Evolutionary conservation across 2,329 filamentous ascomycete species (phyloP).

Genomic region (Paracoccidioides brasiliensis): DNA sequence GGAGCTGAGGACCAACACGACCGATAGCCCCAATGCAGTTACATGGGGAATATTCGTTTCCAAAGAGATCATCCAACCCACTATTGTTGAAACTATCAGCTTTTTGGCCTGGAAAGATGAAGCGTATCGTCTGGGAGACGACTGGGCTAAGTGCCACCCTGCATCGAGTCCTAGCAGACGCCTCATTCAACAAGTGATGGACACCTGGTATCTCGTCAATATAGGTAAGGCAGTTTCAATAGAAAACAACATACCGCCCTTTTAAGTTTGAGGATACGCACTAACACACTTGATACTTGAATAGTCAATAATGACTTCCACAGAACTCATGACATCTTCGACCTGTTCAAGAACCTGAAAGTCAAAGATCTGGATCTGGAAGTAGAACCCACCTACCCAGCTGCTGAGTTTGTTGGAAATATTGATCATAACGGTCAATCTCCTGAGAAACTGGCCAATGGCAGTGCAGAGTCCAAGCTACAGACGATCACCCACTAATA

Average conservation of each 20-base stretch:
- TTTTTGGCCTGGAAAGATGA: conserved; percentile 99
- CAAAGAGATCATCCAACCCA: conserved; percentile 98
- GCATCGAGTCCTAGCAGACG: conserved; percentile 61
- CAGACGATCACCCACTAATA: background rate
- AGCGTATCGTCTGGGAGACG: conserved; percentile 78
- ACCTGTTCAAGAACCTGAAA: conserved; percentile 63
- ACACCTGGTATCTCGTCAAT: conserved; percentile 86
- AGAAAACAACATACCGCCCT: background rate
- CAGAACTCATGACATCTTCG: conserved; percentile 65
- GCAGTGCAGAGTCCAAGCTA: background rate
- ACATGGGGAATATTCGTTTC: conserved; percentile 99
- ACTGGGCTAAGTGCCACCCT: conserved; percentile 89
- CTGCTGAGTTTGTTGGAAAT: conserved; percentile 2
- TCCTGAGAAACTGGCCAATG: background rate
- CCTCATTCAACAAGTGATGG: conserved; percentile 71
- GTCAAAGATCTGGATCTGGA: conserved; percentile 27
- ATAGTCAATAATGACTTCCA: conserved; percentile 97
- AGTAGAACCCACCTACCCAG: conserved; percentile 11
- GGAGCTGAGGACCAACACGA: conserved; percentile 70
- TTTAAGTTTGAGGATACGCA: background rate
- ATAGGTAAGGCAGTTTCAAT: conserved; percentile 53
- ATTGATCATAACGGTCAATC: background rate
- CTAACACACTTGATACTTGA: conserved; percentile 12
- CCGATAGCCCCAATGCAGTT: conserved; percentile 83
- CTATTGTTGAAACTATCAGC: conserved; percentile 95